Evolutionary conservation across 2,329 filamentous ascomycete genomes (phyloP), one percentile per base, ranked within the genome.

Genomic region (Sclerotinia nivalis): DNA sequence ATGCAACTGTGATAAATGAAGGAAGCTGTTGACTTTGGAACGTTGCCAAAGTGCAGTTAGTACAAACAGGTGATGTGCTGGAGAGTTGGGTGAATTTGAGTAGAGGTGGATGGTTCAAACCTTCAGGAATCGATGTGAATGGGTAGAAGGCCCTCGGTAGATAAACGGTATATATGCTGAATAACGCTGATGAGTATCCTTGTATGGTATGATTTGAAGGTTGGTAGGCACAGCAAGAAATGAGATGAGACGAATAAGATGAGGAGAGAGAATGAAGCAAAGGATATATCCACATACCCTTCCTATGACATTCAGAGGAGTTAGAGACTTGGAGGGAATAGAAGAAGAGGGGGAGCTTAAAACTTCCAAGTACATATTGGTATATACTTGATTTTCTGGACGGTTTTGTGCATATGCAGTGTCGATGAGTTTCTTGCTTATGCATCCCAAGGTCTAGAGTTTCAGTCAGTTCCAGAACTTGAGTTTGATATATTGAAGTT

Each of bases 381-480:
- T 18, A 43, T 43, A 43, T 43, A 6, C 40, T 43, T 58, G 20
- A 12, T 37, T 58, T 58, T 37, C 31, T 37, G 20, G 15, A 37
- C 31, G n/a, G 55, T 37, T 58, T 37, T 58, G 49, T 37, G 13
- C 47, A 49, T 49, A 49, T 49, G 22, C 22, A 7, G 40, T 49
- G 47, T n/a, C 9, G 54, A 56, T 15, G 31, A 13, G 13, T 54
- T 54, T 54, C 50, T 25, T 31, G 50, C 50, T 43, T 54, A 25
- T 25, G 50, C 50, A 25, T 28, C 28, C 22, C 40, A 47, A 34
- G 20, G 15, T 34, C 28, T 13, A 28, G 20, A 45, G 59, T 61
- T 61, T 40, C 58, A 43, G 28, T 47, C 40, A n/a, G 58, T 31
- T 61, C 40, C 43, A 47, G 40, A 61, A 47, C 40, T 31, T 61